phyloP scores from a whole-genome alignment of 345 rosid genomes.

The Camelina neglecta region DNA sequence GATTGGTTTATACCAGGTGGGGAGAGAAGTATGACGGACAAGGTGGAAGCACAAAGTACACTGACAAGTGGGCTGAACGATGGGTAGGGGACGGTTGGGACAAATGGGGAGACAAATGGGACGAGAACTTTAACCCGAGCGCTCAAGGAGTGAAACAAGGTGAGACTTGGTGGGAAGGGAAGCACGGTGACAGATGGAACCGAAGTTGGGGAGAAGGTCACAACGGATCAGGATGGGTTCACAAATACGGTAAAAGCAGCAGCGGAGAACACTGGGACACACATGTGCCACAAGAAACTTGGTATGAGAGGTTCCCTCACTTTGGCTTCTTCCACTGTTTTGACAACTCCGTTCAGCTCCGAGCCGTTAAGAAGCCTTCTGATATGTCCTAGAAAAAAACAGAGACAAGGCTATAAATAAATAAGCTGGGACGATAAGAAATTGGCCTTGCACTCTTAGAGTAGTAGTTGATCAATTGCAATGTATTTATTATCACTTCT shows the following conservation, averaged over 20 bases:
- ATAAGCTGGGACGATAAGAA: not conserved
- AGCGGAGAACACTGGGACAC: slow-evolving; percentile 98
- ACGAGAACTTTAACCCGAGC: slow-evolving; percentile 73
- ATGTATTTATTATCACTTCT: slow-evolving; percentile 4
- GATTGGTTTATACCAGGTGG: slow-evolving; percentile 62
- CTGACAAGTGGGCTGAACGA: slow-evolving; percentile 96
- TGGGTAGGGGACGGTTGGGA: slow-evolving; percentile 85
- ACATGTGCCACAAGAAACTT: slow-evolving; percentile 70
- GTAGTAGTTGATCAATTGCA: not conserved
- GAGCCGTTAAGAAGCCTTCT: slow-evolving; percentile 71
- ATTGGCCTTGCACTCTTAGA: not conserved
- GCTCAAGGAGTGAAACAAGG: slow-evolving; percentile 97
- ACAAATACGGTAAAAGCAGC: slow-evolving; percentile 96
- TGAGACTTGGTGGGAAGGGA: slow-evolving; percentile 96
- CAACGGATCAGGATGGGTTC: slow-evolving; percentile 92
- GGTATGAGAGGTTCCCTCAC: slow-evolving; percentile 98
- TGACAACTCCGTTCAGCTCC: slow-evolving; percentile 84
- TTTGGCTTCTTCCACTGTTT: slow-evolving; percentile 90
- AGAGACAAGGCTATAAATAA: not conserved
- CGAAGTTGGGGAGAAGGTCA: slow-evolving; percentile 95
- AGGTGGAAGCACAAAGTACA: slow-evolving; percentile 88
- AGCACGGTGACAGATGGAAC: slow-evolving; percentile 83
- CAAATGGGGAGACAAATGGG: slow-evolving; percentile 99
- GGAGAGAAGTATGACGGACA: slow-evolving; percentile 91
- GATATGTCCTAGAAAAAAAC: slow-evolving; percentile 43